These are phyloP conservation scores for Pseudocercospora cruenta DNA, from an alignment of 2,329 filamentous ascomycete species.

Conservation along the genomic window DNA sequence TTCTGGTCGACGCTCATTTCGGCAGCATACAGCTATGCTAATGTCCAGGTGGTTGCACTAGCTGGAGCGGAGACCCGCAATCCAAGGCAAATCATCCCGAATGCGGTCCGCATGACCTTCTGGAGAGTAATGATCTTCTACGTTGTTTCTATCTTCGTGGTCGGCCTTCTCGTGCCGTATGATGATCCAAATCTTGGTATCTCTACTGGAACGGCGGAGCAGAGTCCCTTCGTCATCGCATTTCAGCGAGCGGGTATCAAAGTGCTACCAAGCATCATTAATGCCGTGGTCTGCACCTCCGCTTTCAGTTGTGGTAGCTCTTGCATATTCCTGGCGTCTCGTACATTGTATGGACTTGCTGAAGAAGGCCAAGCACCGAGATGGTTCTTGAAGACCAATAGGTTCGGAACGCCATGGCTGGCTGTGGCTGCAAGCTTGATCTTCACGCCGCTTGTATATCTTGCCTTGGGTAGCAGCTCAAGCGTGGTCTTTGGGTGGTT, in stretches of 20 bases:
- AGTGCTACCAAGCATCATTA: constrained; percentile 68
- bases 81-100: constrained; percentile 49
- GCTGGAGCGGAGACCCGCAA: constrained; percentile 40
- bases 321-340: constrained; percentile 63
- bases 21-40: constrained; percentile 24
- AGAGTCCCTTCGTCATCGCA: constrained; percentile 69
- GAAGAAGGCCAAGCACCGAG: constrained; percentile 56
- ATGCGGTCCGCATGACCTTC: constrained; percentile 40
- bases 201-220: constrained; percentile 41
- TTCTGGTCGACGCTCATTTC: constrained; percentile 24
- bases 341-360: constrained; percentile 53
- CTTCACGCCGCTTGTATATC: constrained; percentile 25
- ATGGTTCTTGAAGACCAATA: constrained; percentile 48
- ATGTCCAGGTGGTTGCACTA: constrained; percentile 24
- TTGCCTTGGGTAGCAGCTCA: constrained; percentile 21
- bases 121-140: constrained; percentile 41
- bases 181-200: constrained; percentile 36
- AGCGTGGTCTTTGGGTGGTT: constrained; percentile 26
- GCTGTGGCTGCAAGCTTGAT: constrained; percentile 20
- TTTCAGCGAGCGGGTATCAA: constrained; percentile 62
- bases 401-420: constrained; percentile 21
- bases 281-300: constrained; percentile 63
- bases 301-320: constrained; percentile 43
- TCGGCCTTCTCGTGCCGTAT: constrained; percentile 38
- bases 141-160: constrained; percentile 36